Evolutionary conservation across 2,329 filamentous ascomycete species (phyloP).

Genomic region (Neopestalotiopsis clavispora): DNA sequence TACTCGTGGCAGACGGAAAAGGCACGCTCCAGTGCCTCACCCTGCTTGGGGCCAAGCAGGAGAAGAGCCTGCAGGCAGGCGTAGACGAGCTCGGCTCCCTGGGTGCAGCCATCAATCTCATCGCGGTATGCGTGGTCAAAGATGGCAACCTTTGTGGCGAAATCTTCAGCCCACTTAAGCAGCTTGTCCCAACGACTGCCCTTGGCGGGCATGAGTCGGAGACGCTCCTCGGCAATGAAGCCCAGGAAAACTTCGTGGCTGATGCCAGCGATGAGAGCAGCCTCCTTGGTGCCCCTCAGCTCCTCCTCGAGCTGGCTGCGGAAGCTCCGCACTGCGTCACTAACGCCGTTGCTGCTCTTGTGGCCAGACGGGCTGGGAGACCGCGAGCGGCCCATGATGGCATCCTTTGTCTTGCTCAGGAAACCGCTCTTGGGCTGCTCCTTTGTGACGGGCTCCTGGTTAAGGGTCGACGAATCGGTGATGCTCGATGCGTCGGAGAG

Average conservation of each 20-base stretch:
- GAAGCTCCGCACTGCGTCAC: not conserved
- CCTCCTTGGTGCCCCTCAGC: not conserved
- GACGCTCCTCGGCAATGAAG: not conserved
- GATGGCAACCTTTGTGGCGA: not conserved
- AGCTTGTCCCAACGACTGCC: not conserved
- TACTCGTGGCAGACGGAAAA: slow-evolving; percentile 1
- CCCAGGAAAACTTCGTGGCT: not conserved
- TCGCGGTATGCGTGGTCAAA: not conserved
- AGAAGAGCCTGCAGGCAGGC: not conserved
- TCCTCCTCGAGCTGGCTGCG: not conserved
- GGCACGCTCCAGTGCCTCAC: not conserved
- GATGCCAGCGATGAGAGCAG: not conserved
- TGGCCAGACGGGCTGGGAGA: not conserved
- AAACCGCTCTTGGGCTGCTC: not conserved
- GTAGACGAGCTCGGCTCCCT: not conserved
- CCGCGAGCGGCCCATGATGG: not conserved
- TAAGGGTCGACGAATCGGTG: not conserved
- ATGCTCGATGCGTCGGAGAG: not conserved
- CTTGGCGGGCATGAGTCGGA: not conserved
- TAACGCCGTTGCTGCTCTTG: slow-evolving; percentile 1
- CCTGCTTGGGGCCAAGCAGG: not conserved
- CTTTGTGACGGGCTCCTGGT: not conserved
- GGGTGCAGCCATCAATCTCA: not conserved
- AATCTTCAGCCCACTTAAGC: not conserved
- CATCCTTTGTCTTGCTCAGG: not conserved